Evolutionary conservation across 2,329 filamentous ascomycete species (phyloP).

Genomic region (Sarocladium kiliense): DNA sequence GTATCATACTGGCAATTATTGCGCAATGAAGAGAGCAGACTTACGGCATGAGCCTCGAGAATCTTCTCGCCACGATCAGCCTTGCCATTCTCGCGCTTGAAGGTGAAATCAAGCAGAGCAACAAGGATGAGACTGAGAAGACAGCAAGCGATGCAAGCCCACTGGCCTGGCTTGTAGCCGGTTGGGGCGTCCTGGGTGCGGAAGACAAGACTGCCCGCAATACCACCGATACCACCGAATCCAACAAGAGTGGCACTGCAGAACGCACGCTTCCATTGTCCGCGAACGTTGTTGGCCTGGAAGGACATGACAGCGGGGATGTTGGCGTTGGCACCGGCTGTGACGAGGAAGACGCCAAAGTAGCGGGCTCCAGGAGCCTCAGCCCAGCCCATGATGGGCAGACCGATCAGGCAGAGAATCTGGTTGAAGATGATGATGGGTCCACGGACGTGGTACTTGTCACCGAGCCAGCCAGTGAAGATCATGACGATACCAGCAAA

Average conservation of each 20-base stretch:
- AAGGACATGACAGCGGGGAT: conserved; percentile 71
- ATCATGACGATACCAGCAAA: conserved; percentile 62
- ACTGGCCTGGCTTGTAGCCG: conserved; percentile 50
- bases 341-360: conserved; percentile 71
- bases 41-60: conserved; percentile 45
- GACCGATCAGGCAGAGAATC: conserved; percentile 60
- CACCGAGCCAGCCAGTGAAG: conserved; percentile 55
- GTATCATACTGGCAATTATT: background rate
- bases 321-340: conserved; percentile 73
- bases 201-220: conserved; percentile 16
- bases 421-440: conserved; percentile 63
- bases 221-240: conserved; percentile 18
- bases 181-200: conserved; percentile 27
- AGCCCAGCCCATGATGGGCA: conserved; percentile 69
- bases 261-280: conserved; percentile 20
- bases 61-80: conserved; percentile 49
- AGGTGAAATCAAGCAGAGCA: conserved; percentile 31
- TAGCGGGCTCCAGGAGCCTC: conserved; percentile 54
- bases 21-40: conserved; percentile 17
- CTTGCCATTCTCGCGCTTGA: conserved; percentile 38
- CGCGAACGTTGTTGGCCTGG: conserved; percentile 59
- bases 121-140: conserved; percentile 43
- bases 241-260: conserved; percentile 16
- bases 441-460: conserved; percentile 61
- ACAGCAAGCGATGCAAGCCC: conserved; percentile 47